Evolutionary conservation across 2,329 filamentous ascomycete genomes (phyloP).

Genomic region (Aspergillus japonicus): DNA sequence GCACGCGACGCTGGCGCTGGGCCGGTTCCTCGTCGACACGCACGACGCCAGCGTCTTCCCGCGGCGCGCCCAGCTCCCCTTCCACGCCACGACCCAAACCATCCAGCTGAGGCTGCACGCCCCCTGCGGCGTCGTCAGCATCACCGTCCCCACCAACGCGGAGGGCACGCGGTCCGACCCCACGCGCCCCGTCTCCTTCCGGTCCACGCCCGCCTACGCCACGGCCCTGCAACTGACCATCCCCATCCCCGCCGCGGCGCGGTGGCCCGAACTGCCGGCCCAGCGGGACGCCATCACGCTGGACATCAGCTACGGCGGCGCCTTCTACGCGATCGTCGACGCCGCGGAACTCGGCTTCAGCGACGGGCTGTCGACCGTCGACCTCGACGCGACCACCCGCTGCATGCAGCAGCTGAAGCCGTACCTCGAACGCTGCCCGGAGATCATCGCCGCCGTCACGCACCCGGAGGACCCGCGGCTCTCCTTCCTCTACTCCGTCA

Average conservation of each 20-base stretch:
- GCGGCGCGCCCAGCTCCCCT: conserved; percentile 29
- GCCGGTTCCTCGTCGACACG: conserved; percentile 45
- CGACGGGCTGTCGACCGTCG: conserved; percentile 26
- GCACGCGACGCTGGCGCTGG: conserved; percentile 53
- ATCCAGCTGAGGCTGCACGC: conserved; percentile 43
- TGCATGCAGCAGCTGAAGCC: conserved; percentile 18
- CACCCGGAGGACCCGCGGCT: conserved; percentile 36
- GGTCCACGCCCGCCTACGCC: conserved; percentile 46
- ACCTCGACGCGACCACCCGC: conserved; percentile 34
- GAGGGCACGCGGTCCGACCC: conserved; percentile 37
- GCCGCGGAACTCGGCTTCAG: conserved; percentile 42
- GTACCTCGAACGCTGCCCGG: conserved; percentile 15
- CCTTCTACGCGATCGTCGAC: conserved; percentile 44
- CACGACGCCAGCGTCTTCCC: conserved; percentile 44
- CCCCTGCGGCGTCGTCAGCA: conserved; percentile 45
- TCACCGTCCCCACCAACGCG: conserved; percentile 41
- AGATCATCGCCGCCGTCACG: conserved; percentile 23
- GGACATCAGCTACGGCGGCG: conserved; percentile 46
- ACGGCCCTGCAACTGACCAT: conserved; percentile 34
- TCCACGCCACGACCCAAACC: conserved; percentile 26
- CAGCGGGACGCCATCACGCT: conserved; percentile 26
- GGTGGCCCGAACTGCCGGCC: conserved; percentile 41
- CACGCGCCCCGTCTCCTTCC: conserved; percentile 40
- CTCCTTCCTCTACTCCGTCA: conserved; percentile 44
- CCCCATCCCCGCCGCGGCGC: conserved; percentile 25